Evolutionary conservation across 139 green algal species (phyloP), one percentile per base, ranked within the genome.

Genomic region (Volvox africanus): DNA sequence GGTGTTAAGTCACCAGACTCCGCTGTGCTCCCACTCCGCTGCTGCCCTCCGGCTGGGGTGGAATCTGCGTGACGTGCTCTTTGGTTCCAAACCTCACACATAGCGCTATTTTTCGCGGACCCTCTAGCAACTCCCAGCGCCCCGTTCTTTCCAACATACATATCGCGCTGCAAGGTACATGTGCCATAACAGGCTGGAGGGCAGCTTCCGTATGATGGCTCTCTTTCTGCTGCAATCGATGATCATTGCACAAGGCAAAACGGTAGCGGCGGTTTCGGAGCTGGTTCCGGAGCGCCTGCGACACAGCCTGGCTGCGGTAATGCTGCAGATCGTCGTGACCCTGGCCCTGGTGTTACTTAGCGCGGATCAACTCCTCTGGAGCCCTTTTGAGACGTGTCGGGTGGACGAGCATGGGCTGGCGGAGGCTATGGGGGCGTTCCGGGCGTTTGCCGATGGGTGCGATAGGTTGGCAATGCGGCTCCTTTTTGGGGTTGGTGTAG

Each of bases 291-390:
- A 81, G 32, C 32, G 84, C 21, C 26, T 79, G 33, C n/a, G 82
- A 12, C 14, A 35, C 33, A 88, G 84, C 84, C 30, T 2, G 16
- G 62, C 32, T 30, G 82, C 36, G 32, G 6, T 12, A 19, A 11
- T 61, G 30, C 0, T 76, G 50, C 73, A 83, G 30, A 75, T 32
- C 9, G 21, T 35, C 1, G 11, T 83, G 73, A 90, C 86, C 30
- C 19, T 83, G 50, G 50, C 9, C 30, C 30, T 83, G 71, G 86
- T 90, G 86, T 22, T 90, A 19, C 20, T 1, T 3, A 62, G 44
- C 50, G 86, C 86, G 50, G 86, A 81, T 24, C 18, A 76, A 55
- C 73, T 90, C 50, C 83, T 90, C 86, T 90, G 86, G 86, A 55
- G 21, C 1, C 20, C 86, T 2, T 19, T 90, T 21, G 86, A 84